phyloP scores from a whole-genome alignment of 495 filamentous ascomycete genomes.

The Hypoxylon lenormandii region DNA sequence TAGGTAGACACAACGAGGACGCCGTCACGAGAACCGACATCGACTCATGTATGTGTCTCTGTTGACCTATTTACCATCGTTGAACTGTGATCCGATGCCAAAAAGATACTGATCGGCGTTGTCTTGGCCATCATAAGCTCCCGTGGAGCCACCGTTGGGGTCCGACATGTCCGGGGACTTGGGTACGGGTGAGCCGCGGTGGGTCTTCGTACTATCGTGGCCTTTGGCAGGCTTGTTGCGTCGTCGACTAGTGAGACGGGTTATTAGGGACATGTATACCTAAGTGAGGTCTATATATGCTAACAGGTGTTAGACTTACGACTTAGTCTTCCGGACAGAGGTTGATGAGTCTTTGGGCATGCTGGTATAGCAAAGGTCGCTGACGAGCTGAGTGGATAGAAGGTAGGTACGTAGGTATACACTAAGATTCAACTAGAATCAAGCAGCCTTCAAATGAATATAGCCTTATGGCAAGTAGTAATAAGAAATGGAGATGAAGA shows the following conservation, averaged over 20 bases:
- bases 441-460: too few species aligned
- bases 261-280: constrained; percentile 1
- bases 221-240: not conserved
- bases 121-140: not conserved
- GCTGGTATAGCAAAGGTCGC: not conserved
- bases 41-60: not conserved
- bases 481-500: too few species aligned
- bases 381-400: too few species aligned
- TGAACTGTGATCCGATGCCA: constrained; percentile 28
- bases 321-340: constrained; percentile 4
- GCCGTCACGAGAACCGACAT: not conserved
- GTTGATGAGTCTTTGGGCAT: constrained; percentile 12
- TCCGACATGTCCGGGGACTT: constrained; percentile 5
- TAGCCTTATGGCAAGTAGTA: too few species aligned
- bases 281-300: too few species aligned
- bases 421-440: not conserved
- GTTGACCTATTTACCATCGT: constrained; percentile 2
- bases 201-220: constrained; percentile 25
- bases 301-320: constrained; percentile 5
- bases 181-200: constrained; percentile 22
- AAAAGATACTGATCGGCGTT: constrained; percentile 7
- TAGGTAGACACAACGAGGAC: not conserved
- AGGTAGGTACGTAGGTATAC: too few species aligned
- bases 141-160: not conserved
- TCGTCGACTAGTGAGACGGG: not conserved